Evolutionary conservation across 2,329 filamentous ascomycete species (phyloP), one percentile per base, ranked within the genome.

Genomic region (Aurifilum marmelostoma): DNA sequence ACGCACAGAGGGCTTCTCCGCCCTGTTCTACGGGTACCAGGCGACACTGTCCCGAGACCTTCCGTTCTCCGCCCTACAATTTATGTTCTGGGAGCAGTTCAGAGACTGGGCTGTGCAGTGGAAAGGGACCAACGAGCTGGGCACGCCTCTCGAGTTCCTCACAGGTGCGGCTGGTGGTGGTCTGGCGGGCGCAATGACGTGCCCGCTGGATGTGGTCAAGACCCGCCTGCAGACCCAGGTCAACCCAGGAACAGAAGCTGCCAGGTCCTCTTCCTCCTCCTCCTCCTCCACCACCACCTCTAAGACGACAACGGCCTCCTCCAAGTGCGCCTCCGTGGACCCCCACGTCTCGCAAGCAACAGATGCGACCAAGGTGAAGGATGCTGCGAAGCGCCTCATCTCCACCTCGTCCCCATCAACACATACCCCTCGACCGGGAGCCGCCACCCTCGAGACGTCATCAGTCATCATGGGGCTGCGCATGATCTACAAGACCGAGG

Each of bases 1-100:
- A 21, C 89, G 89, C 52, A 85, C 87, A 56, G 96, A 99, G 81
- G 97, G 96, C 0, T 85, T 93, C 66, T 84, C 88, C 0, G 96
- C 97, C 24, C 86, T 99, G 32, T 99, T 97, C 79, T 91, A 97
- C 75, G 96, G 96, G n/a, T 99, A 97, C 83, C 96, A 96, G 79
- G 96, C 96, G 14, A 99, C 96, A 0, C 88, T 99, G 3, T 96
- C 92, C 81, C 91, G 96, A 69, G 96, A 99, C 75, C 85, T 99
- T 29, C 96, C 96, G 1, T 99, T 97, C 77, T 98, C 95, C 0
- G 96, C 96, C 0, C 82, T 99, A 14, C 96, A 99, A 77, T 98
- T 99, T 80, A 95, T 97, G 75, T 97, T 99, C 78, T 99, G 97
- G 83, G 96, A 99, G 80, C 93, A 98, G 79, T 94, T 94, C 77